Conservation (phyloP, 2,329 filamentous ascomycete genomes). For the Blastomyces silverae region DNA sequence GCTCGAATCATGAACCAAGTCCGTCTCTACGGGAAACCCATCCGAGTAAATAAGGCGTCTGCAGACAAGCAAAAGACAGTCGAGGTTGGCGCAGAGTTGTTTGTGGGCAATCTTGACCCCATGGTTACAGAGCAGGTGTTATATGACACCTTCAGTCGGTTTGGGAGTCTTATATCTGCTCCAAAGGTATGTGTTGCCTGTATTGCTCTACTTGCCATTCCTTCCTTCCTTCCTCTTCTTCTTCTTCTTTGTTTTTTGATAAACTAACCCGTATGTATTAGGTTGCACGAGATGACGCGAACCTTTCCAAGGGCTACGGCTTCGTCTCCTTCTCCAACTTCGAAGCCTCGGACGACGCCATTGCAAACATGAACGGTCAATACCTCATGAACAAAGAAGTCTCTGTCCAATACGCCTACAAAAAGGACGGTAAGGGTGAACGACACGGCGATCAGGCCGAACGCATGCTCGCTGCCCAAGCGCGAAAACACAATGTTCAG, state of each 20-base stretch:
- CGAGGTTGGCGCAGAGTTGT: constrained; percentile 93
- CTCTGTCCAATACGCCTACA: constrained; percentile 96
- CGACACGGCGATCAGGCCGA: constrained; percentile 92
- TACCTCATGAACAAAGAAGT: constrained; percentile 97
- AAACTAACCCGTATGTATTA: constrained; percentile 29
- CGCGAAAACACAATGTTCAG: constrained; percentile 87
- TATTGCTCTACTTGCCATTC: not conserved
- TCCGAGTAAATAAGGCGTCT: constrained; percentile 88
- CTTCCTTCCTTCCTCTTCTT: too few species aligned
- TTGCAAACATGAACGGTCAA: constrained; percentile 88
- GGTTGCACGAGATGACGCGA: constrained; percentile 77
- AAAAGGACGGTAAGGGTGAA: constrained; percentile 97
- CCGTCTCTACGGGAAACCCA: constrained; percentile 84
- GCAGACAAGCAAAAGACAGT: constrained; percentile 92
- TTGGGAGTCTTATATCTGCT: constrained; percentile 73
- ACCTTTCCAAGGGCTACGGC: constrained; percentile 87
- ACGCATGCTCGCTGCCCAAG: constrained; percentile 81
- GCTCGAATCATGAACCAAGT: constrained; percentile 95
- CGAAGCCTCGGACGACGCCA: constrained; percentile 85
- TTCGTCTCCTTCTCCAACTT: constrained; percentile 93
- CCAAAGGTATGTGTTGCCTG: constrained; percentile 62
- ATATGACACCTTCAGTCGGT: constrained; percentile 90
- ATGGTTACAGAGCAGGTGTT: constrained; percentile 94
- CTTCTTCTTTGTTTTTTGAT: not conserved
- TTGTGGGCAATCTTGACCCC: constrained; percentile 88